Evolutionary conservation across 441 rosid species (phyloP).

Genomic region (Euphorbia schlechtendalii): DNA sequence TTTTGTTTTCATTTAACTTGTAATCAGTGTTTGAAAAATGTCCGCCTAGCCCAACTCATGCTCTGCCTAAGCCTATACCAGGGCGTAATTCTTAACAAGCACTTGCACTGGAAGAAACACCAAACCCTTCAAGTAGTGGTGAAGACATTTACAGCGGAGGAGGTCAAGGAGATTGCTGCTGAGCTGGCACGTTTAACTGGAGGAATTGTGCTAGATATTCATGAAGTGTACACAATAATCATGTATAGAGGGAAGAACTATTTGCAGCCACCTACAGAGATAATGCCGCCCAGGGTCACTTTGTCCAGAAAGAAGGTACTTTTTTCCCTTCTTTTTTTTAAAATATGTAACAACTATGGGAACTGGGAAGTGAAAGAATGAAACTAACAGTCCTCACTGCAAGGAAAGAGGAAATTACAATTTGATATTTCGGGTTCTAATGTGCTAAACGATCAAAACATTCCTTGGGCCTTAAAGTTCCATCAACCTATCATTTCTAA

Average conservation of each 20-base stretch:
- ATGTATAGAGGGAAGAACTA: conserved; percentile 97
- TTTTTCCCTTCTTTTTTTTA: conserved; percentile 1
- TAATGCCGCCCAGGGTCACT: conserved; percentile 86
- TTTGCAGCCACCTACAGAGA: conserved; percentile 91
- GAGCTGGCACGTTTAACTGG: conserved; percentile 80
- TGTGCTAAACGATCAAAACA: too few relatives aligned
- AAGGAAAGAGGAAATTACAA: too few relatives aligned
- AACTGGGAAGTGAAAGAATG: too few relatives aligned
- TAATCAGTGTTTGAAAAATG: too few relatives aligned
- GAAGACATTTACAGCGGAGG: conserved; percentile 78
- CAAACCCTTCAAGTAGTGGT: conserved; percentile 80
- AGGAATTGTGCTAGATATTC: conserved; percentile 82
- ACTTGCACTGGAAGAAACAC: conserved; percentile 98
- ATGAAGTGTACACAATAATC: conserved; percentile 72
- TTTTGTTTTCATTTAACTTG: too few relatives aligned
- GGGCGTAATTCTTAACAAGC: conserved; percentile 96
- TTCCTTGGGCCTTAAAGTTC: too few relatives aligned
- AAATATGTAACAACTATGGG: too few relatives aligned
- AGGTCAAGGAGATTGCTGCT: conserved; percentile 80
- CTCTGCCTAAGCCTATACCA: too few relatives aligned
- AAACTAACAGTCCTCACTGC: too few relatives aligned
- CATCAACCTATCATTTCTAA: too few relatives aligned
- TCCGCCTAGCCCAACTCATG: too few relatives aligned
- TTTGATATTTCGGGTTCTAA: too few relatives aligned
- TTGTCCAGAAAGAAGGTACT: conserved; percentile 78